Percentiles rank a stretch among this genome's conserved stretches.
phyloP scores from a whole-genome alignment of 371 early-diverging fungal species.

The Mucor ambiguus region DNA sequence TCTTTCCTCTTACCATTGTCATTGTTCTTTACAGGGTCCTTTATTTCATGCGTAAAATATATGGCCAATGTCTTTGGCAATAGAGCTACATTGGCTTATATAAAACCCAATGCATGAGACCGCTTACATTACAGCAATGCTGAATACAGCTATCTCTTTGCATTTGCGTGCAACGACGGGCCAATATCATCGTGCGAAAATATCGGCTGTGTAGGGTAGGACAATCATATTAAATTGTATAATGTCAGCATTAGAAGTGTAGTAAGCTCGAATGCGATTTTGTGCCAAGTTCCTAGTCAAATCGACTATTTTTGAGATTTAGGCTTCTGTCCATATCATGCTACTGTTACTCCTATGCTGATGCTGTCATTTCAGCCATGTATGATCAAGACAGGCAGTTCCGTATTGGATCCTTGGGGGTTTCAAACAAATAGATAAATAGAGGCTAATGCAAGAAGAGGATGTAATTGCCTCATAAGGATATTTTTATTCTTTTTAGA shows the following conservation, averaged over 20 bases:
- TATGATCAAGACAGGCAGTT: slow-evolving; percentile 85
- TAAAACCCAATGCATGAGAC: too few relatives aligned
- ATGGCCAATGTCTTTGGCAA: not conserved
- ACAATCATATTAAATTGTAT: not conserved
- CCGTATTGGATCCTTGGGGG: slow-evolving; percentile 71
- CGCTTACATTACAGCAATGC: not conserved
- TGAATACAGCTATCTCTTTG: not conserved
- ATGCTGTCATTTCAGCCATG: slow-evolving; percentile 79
- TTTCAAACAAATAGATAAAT: slow-evolving; percentile 69
- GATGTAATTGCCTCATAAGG: slow-evolving; percentile 7
- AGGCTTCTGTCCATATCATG: slow-evolving; percentile 89
- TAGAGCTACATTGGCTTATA: too few relatives aligned
- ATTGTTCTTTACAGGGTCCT: not conserved
- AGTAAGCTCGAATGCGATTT: not conserved
- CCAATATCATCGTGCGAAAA: slow-evolving; percentile 33
- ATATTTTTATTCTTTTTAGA: slow-evolving; percentile 13
- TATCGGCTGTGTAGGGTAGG: slow-evolving; percentile 30
- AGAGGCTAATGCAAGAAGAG: not conserved
- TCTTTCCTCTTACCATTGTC: not conserved
- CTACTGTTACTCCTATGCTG: slow-evolving; percentile 70
- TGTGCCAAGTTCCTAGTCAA: slow-evolving; percentile 53
- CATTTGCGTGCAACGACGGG: slow-evolving; percentile 33
- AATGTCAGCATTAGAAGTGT: not conserved
- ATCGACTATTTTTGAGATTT: slow-evolving; percentile 65
- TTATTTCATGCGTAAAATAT: not conserved